Base-by-base conservation (phyloP, 257 asterid genomes). In the Nicotiana undulata region DNA sequence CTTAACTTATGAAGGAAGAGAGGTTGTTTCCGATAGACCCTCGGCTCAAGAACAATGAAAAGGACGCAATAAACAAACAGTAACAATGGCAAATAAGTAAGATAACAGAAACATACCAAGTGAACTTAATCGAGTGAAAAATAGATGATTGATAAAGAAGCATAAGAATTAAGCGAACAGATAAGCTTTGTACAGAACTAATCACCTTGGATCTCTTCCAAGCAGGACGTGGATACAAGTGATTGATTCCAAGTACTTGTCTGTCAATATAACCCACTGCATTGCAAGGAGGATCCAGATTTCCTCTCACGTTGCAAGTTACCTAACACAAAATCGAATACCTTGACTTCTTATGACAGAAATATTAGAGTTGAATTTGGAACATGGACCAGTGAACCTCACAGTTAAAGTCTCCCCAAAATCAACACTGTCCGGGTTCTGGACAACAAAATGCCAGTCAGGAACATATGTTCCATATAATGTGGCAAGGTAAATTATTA, bases 261-360 rank as follows among this genome's bases (percentile, higher is more conserved):
- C 96, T 91, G 81, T 93, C 97, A 20, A 92, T 53, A 84, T 91
- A 90, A 81, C 94, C 95, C 55, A 91, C 97, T 72, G 95, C 95
- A 82, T 92, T 92, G 85, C 97, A 93, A 77, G 94, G 91, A 81
- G 96, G 94, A 82, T 89, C 86, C 85, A 91, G 46, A 68, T 85
- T 86, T 74, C 96, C 94, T 79, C 93, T 86, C 84, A 86, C 91
- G 20, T 88, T 88, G 84, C 97, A 91, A 34, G 81, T 84, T 44
- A 89, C 93, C 96, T 90, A 80, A 72, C 15, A 46, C 40, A 22
- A 49, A 80, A 83, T 64, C n/a, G 24, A 77, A 72, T 46, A 51
- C 12, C 8, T 56, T 77, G 52, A 63, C 55, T 22, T 44, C 17
- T 37, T 0, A 37, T 1, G 31, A 76, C 31, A n/a, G 67, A 61